Percentiles rank a stretch among this genome's conserved stretches.
phyloP scores from a whole-genome alignment of 1,139 yeast genomes.

The Zygosaccharomyces sapae region DNA sequence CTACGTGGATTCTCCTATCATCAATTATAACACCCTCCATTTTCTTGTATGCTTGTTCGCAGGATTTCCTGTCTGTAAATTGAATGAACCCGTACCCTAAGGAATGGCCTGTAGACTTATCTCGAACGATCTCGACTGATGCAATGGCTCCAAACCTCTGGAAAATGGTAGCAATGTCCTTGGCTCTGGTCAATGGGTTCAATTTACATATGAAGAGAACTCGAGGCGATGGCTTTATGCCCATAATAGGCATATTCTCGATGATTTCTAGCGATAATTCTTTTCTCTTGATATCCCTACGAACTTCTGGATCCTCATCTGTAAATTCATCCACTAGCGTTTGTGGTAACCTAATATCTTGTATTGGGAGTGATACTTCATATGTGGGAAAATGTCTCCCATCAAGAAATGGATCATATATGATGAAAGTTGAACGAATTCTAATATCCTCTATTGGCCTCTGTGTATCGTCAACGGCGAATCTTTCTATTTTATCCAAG shows the following conservation, averaged over 20 bases:
- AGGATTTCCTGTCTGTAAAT: conserved; percentile 44
- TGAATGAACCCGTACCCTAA: conserved; percentile 63
- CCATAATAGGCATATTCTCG: conserved; percentile 61
- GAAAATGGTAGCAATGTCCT: conserved; percentile 52
- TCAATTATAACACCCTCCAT: conserved; percentile 62
- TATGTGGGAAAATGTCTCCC: conserved; percentile 32
- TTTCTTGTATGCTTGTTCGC: conserved; percentile 57
- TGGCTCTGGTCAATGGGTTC: conserved; percentile 55
- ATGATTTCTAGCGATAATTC: conserved; percentile 60
- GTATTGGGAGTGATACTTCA: conserved; percentile 16
- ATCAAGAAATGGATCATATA: conserved; percentile 55
- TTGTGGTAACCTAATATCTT: conserved; percentile 23
- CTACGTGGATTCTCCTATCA: conserved; percentile 60
- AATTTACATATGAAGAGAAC: conserved; percentile 60
- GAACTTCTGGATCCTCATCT: conserved; percentile 23
- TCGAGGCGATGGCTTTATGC: conserved; percentile 56
- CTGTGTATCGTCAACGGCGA: conserved; percentile 40
- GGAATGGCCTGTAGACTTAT: conserved; percentile 46
- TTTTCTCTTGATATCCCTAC: conserved; percentile 45
- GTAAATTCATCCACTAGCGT: conserved; percentile 16
- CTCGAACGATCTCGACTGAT: conserved; percentile 49
- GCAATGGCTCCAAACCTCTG: conserved; percentile 54
- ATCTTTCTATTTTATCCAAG: conserved; percentile 43
- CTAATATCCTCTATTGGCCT: conserved; percentile 50
- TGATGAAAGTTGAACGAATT: conserved; percentile 47